These are phyloP conservation scores for Botryosphaeria agaves DNA, from an alignment of 2,329 filamentous ascomycete species.

Conservation along the genomic window DNA sequence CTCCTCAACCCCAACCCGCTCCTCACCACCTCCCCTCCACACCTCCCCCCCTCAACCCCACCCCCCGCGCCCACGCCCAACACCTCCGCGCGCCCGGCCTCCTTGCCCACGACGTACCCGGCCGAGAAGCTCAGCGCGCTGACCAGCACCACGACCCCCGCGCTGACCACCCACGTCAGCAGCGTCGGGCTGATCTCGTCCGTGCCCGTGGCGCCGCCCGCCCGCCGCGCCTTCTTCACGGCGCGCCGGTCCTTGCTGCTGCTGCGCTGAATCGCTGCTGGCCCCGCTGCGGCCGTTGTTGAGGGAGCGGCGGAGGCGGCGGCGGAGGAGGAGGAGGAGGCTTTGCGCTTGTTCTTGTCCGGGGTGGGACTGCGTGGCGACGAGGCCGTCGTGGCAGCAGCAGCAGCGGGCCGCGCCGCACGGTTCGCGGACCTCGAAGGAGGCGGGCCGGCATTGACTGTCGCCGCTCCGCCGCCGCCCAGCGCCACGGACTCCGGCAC, in stretches of 20 bases:
- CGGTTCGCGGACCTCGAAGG: slow-evolving; percentile 1
- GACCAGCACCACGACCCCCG: slow-evolving; percentile 45
- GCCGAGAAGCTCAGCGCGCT: slow-evolving; percentile 48
- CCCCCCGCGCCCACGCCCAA: slow-evolving; percentile 8
- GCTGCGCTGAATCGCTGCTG: no score
- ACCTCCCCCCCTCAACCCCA: slow-evolving; percentile 15
- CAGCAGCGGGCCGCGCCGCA: slow-evolving; percentile 5
- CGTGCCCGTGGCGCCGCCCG: slow-evolving; percentile 2
- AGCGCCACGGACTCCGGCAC: slow-evolving; percentile 42
- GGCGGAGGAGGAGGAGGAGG: slow-evolving; percentile 11
- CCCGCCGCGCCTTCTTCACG: slow-evolving; percentile 24
- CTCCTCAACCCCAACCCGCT: slow-evolving; percentile 19
- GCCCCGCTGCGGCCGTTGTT: no score
- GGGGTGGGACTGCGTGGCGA: slow-evolving; percentile 12
- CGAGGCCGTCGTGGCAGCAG: no score
- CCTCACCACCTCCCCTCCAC: slow-evolving; percentile 26
- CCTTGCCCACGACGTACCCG: slow-evolving; percentile 43
- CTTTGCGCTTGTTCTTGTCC: slow-evolving; percentile 28
- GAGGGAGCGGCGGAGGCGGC: slow-evolving; percentile 10
- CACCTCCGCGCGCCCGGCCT: slow-evolving; percentile 37
- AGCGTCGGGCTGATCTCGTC: slow-evolving; percentile 38
- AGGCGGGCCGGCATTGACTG: slow-evolving; percentile 5
- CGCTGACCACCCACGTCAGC: slow-evolving; percentile 48
- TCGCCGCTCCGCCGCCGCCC: slow-evolving; percentile 11
- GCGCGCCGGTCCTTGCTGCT: slow-evolving; percentile 26